Percentiles rank a stretch among this genome's conserved stretches.
Evolutionary conservation across 495 filamentous ascomycete genomes (phyloP).

Genomic region (Aspergillus homomorphus): DNA sequence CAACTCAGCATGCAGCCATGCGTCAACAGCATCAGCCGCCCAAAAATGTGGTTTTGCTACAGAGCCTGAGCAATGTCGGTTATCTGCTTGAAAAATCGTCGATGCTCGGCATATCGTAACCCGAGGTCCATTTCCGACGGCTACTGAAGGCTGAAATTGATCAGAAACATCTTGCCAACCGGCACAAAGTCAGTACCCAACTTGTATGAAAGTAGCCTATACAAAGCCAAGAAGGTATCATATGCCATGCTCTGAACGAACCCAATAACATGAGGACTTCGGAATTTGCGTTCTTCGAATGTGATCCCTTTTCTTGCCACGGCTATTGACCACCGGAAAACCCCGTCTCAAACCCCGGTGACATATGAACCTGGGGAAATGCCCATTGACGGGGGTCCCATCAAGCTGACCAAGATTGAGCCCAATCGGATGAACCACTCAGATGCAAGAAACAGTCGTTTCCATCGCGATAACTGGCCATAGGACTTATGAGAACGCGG

Average conservation of each 20-base stretch:
- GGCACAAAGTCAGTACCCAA: too few species aligned
- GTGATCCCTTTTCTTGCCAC: not conserved
- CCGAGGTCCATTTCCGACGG: not conserved
- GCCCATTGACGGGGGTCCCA: not conserved
- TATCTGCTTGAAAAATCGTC: too few species aligned
- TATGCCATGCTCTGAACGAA: not conserved
- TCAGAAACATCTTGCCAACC: too few species aligned
- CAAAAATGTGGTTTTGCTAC: not conserved
- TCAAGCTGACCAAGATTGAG: not conserved
- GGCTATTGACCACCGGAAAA: not conserved
- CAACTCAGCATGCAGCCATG: too few species aligned
- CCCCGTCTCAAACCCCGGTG: not conserved
- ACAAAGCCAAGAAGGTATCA: not conserved
- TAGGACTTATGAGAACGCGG: not conserved
- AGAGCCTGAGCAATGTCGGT: not conserved
- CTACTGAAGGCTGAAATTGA: not conserved
- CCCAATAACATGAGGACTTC: too few species aligned
- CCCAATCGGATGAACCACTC: not conserved
- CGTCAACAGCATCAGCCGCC: not conserved
- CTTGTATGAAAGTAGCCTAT: too few species aligned
- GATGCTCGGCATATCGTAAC: not conserved
- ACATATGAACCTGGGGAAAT: not conserved
- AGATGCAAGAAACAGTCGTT: not conserved
- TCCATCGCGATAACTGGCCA: not conserved
- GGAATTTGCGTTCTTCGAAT: not conserved